Conservation (phyloP, 805 yeast species). For the Blastobotrys peoriensis region DNA sequence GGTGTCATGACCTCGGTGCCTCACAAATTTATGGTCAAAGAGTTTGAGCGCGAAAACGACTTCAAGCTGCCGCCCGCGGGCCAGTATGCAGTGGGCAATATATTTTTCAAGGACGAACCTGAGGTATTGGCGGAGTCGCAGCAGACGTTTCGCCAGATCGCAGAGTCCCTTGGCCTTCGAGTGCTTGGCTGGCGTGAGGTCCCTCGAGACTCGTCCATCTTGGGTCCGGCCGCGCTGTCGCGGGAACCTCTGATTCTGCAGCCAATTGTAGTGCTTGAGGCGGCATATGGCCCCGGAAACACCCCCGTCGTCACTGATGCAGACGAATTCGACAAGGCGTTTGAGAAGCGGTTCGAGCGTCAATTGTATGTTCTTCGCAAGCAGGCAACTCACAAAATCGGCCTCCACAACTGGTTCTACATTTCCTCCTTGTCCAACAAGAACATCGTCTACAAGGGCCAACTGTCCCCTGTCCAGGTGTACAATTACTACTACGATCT, state of each 20-base stretch:
- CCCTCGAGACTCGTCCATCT: slow-evolving; percentile 88
- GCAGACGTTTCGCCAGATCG: slow-evolving; percentile 74
- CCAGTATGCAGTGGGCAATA: slow-evolving; percentile 91
- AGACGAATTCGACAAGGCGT: slow-evolving; percentile 50
- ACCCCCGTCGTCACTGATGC: slow-evolving; percentile 29
- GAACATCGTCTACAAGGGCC: slow-evolving; percentile 95
- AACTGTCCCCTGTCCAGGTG: slow-evolving; percentile 93
- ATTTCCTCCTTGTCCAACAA: slow-evolving; percentile 85
- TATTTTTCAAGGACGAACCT: slow-evolving; percentile 83
- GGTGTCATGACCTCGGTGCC: slow-evolving; percentile 93
- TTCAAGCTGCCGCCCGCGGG: slow-evolving; percentile 69
- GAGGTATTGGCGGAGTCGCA: slow-evolving; percentile 64
- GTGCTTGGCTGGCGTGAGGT: slow-evolving; percentile 94
- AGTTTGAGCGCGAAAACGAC: slow-evolving; percentile 65
- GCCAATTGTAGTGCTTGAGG: slow-evolving; percentile 77
- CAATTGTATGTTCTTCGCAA: slow-evolving; percentile 82
- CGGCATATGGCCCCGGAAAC: slow-evolving; percentile 38
- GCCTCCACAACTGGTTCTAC: slow-evolving; percentile 95
- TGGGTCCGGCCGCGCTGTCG: slow-evolving; percentile 91
- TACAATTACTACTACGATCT: slow-evolving; percentile 92
- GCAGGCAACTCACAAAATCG: slow-evolving; percentile 84
- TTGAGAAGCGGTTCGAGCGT: slow-evolving; percentile 68
- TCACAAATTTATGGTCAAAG: slow-evolving; percentile 78
- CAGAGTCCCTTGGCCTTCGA: slow-evolving; percentile 64
- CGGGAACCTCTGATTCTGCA: slow-evolving; percentile 89